Percentiles rank a stretch among this genome's conserved stretches.
phyloP scores from a whole-genome alignment of 1,284 basidiomycete genomes.

The Takashimella koratensis region DNA sequence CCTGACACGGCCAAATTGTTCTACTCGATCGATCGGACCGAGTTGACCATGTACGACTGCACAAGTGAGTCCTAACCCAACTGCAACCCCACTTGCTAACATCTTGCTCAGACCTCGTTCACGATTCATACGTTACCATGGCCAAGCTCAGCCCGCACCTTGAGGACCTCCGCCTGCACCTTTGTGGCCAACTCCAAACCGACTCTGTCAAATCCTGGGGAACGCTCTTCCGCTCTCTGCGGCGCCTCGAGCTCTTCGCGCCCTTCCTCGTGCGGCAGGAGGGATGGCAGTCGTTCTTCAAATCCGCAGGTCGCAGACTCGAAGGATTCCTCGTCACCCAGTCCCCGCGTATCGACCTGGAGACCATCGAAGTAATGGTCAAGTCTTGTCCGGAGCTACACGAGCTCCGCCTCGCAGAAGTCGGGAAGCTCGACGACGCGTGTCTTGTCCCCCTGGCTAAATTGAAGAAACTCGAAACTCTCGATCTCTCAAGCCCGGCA shows the following conservation, averaged over 20 bases:
- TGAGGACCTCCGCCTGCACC: constrained; percentile 69
- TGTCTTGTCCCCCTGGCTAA: constrained; percentile 59
- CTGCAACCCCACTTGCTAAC: background rate
- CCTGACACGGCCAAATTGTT: constrained; percentile 75
- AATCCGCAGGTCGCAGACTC: constrained; percentile 59
- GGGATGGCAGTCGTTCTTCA: constrained; percentile 75
- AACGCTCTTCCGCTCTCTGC: constrained; percentile 56
- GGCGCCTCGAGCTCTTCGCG: constrained; percentile 74
- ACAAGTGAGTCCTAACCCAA: constrained; percentile 61
- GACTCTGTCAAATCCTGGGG: constrained; percentile 64
- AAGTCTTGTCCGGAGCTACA: constrained; percentile 60
- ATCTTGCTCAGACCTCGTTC: constrained; percentile 59
- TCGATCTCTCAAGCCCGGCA: constrained; percentile 45
- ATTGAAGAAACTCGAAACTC: constrained; percentile 31
- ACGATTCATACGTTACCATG: constrained; percentile 64
- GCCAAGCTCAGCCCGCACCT: constrained; percentile 77
- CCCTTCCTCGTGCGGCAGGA: constrained; percentile 78
- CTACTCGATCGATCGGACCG: constrained; percentile 67
- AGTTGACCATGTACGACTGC: constrained; percentile 80
- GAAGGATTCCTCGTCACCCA: constrained; percentile 75
- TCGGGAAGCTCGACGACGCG: constrained; percentile 66
- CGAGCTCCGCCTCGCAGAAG: constrained; percentile 72
- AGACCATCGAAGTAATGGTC: constrained; percentile 64
- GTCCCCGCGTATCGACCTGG: constrained; percentile 79
- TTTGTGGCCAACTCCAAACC: constrained; percentile 80